Conservation (phyloP, 2,329 filamentous ascomycete genomes). For the Neofusicoccum cordaticola region DNA sequence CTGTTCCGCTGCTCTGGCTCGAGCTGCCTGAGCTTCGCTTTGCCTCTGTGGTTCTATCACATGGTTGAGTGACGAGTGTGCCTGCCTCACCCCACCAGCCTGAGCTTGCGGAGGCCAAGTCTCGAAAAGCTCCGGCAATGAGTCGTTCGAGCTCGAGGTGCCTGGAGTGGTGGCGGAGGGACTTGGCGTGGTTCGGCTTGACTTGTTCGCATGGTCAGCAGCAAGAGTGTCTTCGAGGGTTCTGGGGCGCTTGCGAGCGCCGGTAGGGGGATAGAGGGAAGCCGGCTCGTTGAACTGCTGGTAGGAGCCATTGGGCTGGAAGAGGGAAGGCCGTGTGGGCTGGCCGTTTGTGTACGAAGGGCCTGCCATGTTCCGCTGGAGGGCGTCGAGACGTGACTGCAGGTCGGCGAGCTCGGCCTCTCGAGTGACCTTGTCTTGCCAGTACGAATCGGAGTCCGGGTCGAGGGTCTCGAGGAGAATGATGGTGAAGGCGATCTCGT, state of each 20-base stretch:
- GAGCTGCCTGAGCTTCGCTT: background rate
- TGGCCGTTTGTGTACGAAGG: background rate
- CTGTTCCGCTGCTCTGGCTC: background rate
- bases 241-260: background rate
- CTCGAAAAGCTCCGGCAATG: slow-evolving; percentile 1
- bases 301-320: background rate
- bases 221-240: slow-evolving; percentile 2
- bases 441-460: slow-evolving; percentile 1
- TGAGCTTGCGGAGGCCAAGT: background rate
- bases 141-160: slow-evolving; percentile 10
- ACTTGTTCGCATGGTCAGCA: slow-evolving; percentile 6
- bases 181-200: slow-evolving; percentile 2
- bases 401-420: background rate
- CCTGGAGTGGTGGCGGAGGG: slow-evolving; percentile 5
- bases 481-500: slow-evolving; percentile 14
- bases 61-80: slow-evolving; percentile 2
- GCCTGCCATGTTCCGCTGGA: background rate
- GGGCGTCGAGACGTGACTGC: background rate
- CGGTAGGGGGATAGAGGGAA: background rate
- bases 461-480: slow-evolving; percentile 14
- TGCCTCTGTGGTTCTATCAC: background rate
- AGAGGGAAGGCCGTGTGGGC: background rate
- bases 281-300: background rate
- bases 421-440: background rate
- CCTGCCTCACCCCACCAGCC: background rate